A percentile compares a stretch with the other conserved stretches of the same genome.
phyloP scores from a whole-genome alignment of 345 rosid species.

The Melaleuca quinquenervia region DNA sequence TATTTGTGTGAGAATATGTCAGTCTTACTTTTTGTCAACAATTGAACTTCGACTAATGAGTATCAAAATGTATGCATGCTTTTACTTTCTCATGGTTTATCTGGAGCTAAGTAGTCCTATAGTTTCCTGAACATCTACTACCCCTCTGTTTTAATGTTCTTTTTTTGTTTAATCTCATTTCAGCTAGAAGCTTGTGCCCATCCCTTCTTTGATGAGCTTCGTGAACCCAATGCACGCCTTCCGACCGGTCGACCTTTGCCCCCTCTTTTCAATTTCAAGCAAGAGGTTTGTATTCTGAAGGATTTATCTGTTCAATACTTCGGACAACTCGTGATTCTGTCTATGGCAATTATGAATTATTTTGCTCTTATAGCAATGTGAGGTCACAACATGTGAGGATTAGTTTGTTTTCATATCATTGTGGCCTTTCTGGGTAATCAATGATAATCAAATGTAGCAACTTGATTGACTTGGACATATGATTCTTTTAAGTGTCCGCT shows the following conservation, averaged over 20 bases:
- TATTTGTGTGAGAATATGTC: background rate
- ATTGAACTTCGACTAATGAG: background rate
- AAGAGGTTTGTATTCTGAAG: slow-evolving; percentile 31
- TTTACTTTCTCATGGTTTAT: background rate
- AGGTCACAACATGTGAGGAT: background rate
- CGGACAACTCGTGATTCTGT: background rate
- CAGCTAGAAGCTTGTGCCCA: slow-evolving; percentile 81
- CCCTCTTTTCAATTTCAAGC: slow-evolving; percentile 58
- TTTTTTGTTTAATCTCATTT: background rate
- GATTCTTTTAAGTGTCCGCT: background rate
- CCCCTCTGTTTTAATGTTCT: background rate
- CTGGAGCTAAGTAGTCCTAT: background rate
- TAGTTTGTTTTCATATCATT: background rate
- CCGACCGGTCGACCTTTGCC: slow-evolving; percentile 66
- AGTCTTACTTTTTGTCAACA: background rate
- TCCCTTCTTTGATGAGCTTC: slow-evolving; percentile 80
- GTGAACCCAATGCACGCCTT: slow-evolving; percentile 67
- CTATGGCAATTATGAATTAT: background rate
- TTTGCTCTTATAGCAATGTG: background rate
- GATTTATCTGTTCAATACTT: background rate
- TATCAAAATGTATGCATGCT: background rate
- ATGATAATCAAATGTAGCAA: background rate
- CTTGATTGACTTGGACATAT: background rate
- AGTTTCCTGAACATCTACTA: background rate
- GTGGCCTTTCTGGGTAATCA: background rate